A percentile compares a stretch with the other conserved stretches of the same genome.
phyloP scores from a whole-genome alignment of 106 monocot genomes.

The Narthecium ossifragum region DNA sequence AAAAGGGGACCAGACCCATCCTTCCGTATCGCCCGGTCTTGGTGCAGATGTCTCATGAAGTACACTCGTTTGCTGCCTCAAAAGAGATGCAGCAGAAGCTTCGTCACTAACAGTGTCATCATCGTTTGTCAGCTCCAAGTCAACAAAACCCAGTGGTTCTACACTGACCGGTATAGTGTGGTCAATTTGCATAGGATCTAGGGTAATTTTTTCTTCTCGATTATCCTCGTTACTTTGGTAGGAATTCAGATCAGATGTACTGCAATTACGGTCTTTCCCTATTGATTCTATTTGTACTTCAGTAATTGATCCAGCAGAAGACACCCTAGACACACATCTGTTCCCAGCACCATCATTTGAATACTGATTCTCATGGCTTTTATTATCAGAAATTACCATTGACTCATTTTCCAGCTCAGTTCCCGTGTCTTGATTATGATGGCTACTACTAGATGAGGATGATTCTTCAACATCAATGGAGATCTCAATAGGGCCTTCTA shows the following conservation, averaged over 20 bases:
- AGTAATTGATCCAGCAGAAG: not conserved
- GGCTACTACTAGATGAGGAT: slow-evolving; percentile 5
- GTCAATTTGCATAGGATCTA: slow-evolving; percentile 17
- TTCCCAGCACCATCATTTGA: no score
- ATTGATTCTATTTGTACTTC: no score
- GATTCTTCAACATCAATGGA: slow-evolving; percentile 16
- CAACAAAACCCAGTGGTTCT: slow-evolving; percentile 6
- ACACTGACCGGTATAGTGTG: slow-evolving; percentile 6
- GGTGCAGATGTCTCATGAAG: slow-evolving; percentile 8
- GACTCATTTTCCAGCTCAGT: slow-evolving; percentile 3
- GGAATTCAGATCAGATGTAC: slow-evolving; percentile 5
- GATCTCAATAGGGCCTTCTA: slow-evolving; percentile 9
- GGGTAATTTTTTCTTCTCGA: no score
- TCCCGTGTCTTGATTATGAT: slow-evolving; percentile 9
- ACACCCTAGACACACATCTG: not conserved
- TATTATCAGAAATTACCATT: slow-evolving; percentile 4
- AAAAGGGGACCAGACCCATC: slow-evolving; percentile 74
- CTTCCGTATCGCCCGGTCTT: slow-evolving; percentile 20
- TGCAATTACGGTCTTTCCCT: not conserved
- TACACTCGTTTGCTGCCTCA: not conserved
- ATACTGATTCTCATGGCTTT: not conserved
- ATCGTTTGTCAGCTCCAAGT: slow-evolving; percentile 6
- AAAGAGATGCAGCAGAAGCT: not conserved
- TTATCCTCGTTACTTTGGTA: no score
- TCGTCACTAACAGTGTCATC: not conserved